Conservation (phyloP, 257 asterid genomes). For the Fraxinus cuspidata region DNA sequence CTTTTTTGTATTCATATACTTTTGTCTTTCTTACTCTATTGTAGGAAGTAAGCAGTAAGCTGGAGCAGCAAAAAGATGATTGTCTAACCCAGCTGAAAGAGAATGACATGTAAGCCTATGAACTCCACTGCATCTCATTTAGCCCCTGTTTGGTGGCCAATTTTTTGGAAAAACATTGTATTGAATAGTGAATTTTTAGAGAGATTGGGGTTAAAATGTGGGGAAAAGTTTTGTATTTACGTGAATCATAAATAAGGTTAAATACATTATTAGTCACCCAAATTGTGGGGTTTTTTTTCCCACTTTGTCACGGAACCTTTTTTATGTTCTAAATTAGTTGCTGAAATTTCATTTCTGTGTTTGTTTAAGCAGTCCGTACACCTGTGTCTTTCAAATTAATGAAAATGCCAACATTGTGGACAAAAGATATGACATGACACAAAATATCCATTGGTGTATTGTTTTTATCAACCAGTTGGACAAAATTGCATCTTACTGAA, state of each 20-base stretch:
- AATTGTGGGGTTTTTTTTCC: neutral
- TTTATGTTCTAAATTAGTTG: neutral
- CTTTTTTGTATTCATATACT: slow-evolving; percentile 16
- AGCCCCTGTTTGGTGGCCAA: neutral
- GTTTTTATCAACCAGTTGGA: neutral
- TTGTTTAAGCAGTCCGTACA: neutral
- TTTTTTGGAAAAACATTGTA: too few relatives aligned
- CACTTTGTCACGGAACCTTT: neutral
- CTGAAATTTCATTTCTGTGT: neutral
- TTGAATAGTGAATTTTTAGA: too few relatives aligned
- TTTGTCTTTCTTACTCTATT: slow-evolving; percentile 26
- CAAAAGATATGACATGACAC: neutral
- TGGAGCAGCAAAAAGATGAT: slow-evolving; percentile 97
- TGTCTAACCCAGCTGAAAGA: slow-evolving; percentile 88
- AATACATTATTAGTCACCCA: neutral
- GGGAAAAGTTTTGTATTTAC: too few relatives aligned
- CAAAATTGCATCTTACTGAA: neutral
- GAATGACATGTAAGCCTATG: slow-evolving; percentile 82
- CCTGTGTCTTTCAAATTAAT: too few relatives aligned
- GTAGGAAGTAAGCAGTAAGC: slow-evolving; percentile 90
- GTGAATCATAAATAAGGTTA: neutral
- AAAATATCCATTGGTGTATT: neutral
- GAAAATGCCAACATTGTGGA: neutral
- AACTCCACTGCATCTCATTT: slow-evolving; percentile 21
- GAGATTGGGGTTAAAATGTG: too few relatives aligned